phyloP scores from a whole-genome alignment of 371 early-diverging fungal genomes.

The Paraphysoderma sedebokerense region DNA sequence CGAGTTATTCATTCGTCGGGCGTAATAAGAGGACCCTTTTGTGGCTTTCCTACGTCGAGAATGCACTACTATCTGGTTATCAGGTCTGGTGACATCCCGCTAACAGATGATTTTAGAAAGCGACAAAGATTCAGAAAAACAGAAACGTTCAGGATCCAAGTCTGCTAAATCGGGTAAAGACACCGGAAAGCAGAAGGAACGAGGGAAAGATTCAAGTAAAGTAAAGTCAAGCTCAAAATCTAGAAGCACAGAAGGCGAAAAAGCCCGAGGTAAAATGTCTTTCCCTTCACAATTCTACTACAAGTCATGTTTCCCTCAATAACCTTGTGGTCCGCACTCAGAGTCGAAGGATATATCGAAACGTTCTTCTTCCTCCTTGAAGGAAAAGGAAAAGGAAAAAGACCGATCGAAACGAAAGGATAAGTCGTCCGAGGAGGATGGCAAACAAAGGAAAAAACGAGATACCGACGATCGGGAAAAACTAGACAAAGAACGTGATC shows the following conservation, averaged over 20 bases:
- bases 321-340: neutral
- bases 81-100: too few relatives aligned
- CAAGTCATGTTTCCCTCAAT: neutral
- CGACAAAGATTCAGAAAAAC: too few relatives aligned
- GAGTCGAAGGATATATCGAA: neutral
- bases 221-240: too few relatives aligned
- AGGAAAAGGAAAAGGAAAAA: conserved; percentile 3
- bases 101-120: too few relatives aligned
- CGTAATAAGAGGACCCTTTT: too few relatives aligned
- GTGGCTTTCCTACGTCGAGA: too few relatives aligned
- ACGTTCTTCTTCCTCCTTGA: neutral
- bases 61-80: too few relatives aligned
- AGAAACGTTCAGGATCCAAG: too few relatives aligned
- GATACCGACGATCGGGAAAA: neutral
- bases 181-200: conserved; percentile 12
- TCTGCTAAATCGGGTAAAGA: too few relatives aligned
- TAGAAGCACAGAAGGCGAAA: neutral
- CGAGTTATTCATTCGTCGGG: too few relatives aligned
- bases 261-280: too few relatives aligned
- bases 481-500: neutral
- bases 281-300: neutral
- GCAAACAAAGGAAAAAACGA: too few relatives aligned
- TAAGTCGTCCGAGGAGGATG: neutral
- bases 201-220: neutral
- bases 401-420: neutral